Conservation (phyloP, 176 grass and related monocot genomes). For the Aegilops bicornis region DNA sequence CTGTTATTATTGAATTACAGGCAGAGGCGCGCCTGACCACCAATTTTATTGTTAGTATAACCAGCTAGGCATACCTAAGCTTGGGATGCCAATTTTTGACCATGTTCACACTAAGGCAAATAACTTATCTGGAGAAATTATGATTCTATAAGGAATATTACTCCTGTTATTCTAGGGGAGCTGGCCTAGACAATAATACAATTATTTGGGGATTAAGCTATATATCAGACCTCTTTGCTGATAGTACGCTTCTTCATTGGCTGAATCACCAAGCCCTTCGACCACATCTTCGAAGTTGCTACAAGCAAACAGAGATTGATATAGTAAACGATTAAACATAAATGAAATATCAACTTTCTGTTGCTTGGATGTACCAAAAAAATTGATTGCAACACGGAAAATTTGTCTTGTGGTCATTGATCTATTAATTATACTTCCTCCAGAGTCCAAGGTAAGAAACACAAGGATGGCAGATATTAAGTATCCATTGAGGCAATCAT, state of each 20-base stretch:
- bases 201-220: background rate
- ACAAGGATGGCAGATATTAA: conserved; percentile 73
- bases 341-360: conserved; percentile 14
- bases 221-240: conserved; percentile 68
- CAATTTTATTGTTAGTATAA: conserved; percentile 7
- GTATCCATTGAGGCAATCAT: conserved; percentile 95
- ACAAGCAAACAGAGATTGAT: conserved; percentile 40
- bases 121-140: background rate
- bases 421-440: conserved; percentile 65
- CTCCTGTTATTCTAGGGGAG: background rate
- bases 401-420: conserved; percentile 72
- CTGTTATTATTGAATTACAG: background rate
- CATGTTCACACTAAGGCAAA: conserved; percentile 17
- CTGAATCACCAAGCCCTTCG: conserved; percentile 71
- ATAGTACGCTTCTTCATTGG: conserved; percentile 49
- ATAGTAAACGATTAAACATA: conserved; percentile 16
- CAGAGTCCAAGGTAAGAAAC: conserved; percentile 58
- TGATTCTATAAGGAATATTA: background rate
- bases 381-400: conserved; percentile 69
- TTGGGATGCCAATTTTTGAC: background rate
- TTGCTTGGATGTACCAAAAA: conserved; percentile 58
- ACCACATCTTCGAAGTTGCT: conserved; percentile 73
- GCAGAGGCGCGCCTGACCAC: background rate
- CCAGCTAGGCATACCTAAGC: conserved; percentile 18
- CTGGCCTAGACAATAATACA: background rate